Evolutionary conservation across 2,329 filamentous ascomycete species (phyloP), one percentile per base, ranked within the genome.

Genomic region (Aspergillus flavus): DNA sequence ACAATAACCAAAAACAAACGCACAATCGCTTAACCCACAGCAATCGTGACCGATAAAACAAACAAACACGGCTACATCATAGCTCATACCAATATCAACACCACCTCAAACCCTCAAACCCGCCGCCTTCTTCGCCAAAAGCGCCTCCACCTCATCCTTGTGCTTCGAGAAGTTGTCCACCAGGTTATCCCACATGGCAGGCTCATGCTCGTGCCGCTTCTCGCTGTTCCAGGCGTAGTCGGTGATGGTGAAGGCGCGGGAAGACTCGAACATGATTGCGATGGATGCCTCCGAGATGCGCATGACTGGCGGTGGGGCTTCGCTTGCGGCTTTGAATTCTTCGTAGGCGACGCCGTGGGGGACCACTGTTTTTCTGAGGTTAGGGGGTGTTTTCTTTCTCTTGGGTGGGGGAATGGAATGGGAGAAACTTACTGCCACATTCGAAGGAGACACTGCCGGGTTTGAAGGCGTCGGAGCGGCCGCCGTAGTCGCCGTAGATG

Each of bases 151-250:
- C 67, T 84, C 82, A 30, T 83, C 77, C 23, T 76, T 74, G 65
- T 84, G 79, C 54, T 70, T 75, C 0, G 78, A 81, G 63, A 86
- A 85, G 67, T 85, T 83, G 68, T 85, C 83, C 1, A 86, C 82
- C 10, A 86, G 72, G 58, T 79, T 75, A 71, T 86, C 84, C 83
- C 84, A 86, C 83, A 85, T 83, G 67, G 79, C 81, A 1, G 80
- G 80, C 59, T 83, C 80, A 61, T 83, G 81, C 64, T 82, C 81
- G 61, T 82, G 77, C 58, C 78, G 78, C 66, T 82, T 75, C 7
- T 66, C 56, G 21, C 75, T 77, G 30, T 71, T 74, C 73, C 75
- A 77, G 6, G 75, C 74, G 52, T 71, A 77, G 9, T 77, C 75
- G 0, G 75, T 76, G 45, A 77, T 76, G 1, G 74, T 76, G 62